Conservation (phyloP, 805 yeast species). For the Metschnikowia amazonensis region DNA sequence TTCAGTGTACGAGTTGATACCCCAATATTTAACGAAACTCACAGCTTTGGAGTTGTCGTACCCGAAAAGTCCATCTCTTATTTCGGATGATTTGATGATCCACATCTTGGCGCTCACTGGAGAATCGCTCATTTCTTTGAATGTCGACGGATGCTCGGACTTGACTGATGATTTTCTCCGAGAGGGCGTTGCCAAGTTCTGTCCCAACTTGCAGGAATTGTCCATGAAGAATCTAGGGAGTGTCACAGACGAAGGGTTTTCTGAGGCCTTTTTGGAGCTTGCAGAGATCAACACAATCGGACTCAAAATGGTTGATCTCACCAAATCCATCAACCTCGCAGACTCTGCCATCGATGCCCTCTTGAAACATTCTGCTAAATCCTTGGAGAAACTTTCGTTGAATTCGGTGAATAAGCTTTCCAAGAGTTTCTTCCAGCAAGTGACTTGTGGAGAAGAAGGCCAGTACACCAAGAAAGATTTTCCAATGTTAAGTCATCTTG, state of each 20-base stretch:
- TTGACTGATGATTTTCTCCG: slow-evolving; percentile 61
- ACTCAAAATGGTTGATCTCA: slow-evolving; percentile 54
- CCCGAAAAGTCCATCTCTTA: slow-evolving; percentile 61
- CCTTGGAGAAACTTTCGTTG: slow-evolving; percentile 65
- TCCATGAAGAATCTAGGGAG: slow-evolving; percentile 59
- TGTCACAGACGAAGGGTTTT: slow-evolving; percentile 66
- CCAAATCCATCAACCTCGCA: slow-evolving; percentile 62
- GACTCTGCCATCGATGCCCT: slow-evolving; percentile 61
- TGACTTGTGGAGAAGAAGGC: slow-evolving; percentile 15
- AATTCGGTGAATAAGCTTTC: slow-evolving; percentile 68
- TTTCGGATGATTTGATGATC: slow-evolving; percentile 64
- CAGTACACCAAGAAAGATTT: slow-evolving; percentile 27
- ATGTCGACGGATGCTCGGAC: slow-evolving; percentile 68
- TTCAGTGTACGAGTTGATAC: slow-evolving; percentile 57
- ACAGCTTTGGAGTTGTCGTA: slow-evolving; percentile 61
- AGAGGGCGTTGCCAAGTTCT: slow-evolving; percentile 58
- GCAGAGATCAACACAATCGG: slow-evolving; percentile 47
- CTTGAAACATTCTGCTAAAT: slow-evolving; percentile 56
- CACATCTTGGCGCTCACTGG: slow-evolving; percentile 63
- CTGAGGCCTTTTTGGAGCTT: slow-evolving; percentile 56
- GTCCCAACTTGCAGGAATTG: slow-evolving; percentile 52
- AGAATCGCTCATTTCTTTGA: slow-evolving; percentile 50
- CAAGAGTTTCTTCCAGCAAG: slow-evolving; percentile 43
- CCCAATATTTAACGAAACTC: slow-evolving; percentile 54
- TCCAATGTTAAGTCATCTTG: slow-evolving; percentile 64